Evolutionary conservation across 2,329 filamentous ascomycete species (phyloP), one percentile per base, ranked within the genome.

Genomic region (Capronia americana): DNA sequence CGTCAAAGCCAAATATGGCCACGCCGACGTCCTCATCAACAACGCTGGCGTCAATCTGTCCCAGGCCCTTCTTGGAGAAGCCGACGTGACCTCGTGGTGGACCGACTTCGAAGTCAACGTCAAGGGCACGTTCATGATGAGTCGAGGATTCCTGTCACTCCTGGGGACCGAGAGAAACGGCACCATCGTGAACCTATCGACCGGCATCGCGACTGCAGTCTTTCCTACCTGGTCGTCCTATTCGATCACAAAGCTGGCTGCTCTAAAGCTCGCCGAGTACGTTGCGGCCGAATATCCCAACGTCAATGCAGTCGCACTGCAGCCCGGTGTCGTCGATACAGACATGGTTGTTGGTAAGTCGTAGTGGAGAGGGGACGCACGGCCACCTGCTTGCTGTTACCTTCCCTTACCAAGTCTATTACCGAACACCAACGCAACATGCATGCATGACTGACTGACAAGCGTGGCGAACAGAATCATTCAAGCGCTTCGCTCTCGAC

Each of bases 241-340:
- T 63, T 65, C 72, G 3, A 66, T 73, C 11, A 73, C 74, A 8
- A 81, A 80, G 68, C 54, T 77, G 1, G 77, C 75, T 4, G 65
- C 72, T 3, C 70, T 72, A 51, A 76, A 77, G 64, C 59, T 78
- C 10, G 70, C 76, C 4, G 74, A 75, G 7, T 75, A 71, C 38
- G 57, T 79, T 3, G 75, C 75, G 0, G 70, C 69, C 3, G 76
- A 77, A 50, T 74, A 79, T 63, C 75, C 77, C 0, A 69, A 75
- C 14, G 70, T 80, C n/a, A 77, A 74, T 10, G 70, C 75, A 5
- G 61, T 75, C 1, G 69, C 70, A 5, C 59, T 80, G 1, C 74
- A 79, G 48, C 79, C 78, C 1, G 78, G 78, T 6, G 69, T 79
- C 2, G 70, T 78, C 0, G 70, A 74, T 7, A 79, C 78, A 4